Conservation (phyloP, 345 rosid species). For the Jatropha curcas region DNA sequence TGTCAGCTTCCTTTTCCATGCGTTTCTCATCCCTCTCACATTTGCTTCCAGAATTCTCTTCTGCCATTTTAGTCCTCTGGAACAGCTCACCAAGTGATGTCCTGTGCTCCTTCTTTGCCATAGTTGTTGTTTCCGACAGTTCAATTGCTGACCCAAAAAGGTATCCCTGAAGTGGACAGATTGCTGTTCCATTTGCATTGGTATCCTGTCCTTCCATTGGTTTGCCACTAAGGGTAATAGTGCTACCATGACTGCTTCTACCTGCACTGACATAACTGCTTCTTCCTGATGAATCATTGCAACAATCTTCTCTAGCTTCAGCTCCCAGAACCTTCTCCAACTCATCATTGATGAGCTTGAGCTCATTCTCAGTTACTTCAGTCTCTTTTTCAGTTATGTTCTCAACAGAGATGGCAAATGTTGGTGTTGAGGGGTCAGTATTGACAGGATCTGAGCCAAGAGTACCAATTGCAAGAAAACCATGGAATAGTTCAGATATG, state of each 20-base stretch:
- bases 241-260: constrained; percentile 77
- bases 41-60: constrained; percentile 43
- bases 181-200: constrained; percentile 45
- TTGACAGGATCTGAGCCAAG: constrained; percentile 56
- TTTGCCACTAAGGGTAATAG: constrained; percentile 70
- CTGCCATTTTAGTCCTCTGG: constrained; percentile 60
- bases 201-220: constrained; percentile 52
- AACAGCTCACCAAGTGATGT: constrained; percentile 79
- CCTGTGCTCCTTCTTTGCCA: constrained; percentile 63
- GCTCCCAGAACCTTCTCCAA: constrained; percentile 69
- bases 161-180: constrained; percentile 76
- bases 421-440: constrained; percentile 61
- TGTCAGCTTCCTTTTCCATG: constrained; percentile 59
- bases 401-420: constrained; percentile 61
- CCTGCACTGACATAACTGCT: constrained; percentile 69
- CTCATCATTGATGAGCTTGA: constrained; percentile 70
- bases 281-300: constrained; percentile 63
- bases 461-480: constrained; percentile 81
- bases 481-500: constrained; percentile 65
- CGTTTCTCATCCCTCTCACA: constrained; percentile 55
- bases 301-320: constrained; percentile 58
- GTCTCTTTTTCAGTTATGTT: constrained; percentile 64
- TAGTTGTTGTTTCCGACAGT: constrained; percentile 54
- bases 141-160: constrained; percentile 75
- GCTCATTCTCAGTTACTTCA: constrained; percentile 66